A percentile compares a stretch with the other conserved stretches of the same genome.
phyloP scores from a whole-genome alignment of 2,329 filamentous ascomycete genomes.

The Cercospora nicotianae region DNA sequence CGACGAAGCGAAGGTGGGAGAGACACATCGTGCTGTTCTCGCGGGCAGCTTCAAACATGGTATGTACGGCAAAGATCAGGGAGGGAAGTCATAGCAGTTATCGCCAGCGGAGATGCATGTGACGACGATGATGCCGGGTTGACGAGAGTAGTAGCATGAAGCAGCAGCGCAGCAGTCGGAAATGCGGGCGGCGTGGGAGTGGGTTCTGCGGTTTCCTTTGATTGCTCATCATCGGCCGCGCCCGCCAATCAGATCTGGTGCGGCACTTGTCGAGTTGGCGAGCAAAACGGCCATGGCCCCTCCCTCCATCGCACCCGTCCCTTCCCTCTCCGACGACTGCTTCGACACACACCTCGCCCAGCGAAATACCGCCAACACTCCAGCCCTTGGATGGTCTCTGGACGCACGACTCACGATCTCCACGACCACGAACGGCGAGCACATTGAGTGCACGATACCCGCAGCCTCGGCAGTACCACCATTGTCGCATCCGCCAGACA shows the following conservation, averaged over 20 bases:
- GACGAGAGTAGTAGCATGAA: background rate
- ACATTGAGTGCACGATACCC: background rate
- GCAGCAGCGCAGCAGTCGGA: too few relatives aligned
- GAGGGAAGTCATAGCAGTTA: background rate
- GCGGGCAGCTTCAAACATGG: background rate
- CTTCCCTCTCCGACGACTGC: background rate
- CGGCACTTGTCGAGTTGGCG: background rate
- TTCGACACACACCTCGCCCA: background rate
- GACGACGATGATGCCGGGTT: background rate
- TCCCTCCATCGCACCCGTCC: background rate
- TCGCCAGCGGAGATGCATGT: background rate
- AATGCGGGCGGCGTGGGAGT: background rate
- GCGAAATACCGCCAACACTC: background rate
- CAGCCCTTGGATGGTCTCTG: background rate
- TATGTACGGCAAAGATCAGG: background rate
- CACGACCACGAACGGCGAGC: background rate
- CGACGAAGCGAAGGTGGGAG: background rate
- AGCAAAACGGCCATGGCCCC: background rate
- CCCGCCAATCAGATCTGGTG: background rate
- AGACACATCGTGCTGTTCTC: background rate
- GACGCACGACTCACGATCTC: background rate
- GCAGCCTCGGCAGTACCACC: conserved; percentile 4
- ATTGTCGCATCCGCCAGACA: background rate
- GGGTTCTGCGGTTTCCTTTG: background rate
- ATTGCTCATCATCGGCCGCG: conserved; percentile 6